These are phyloP conservation scores for Globisporangium cederbergense DNA, from an alignment of 352 stramenopile species.

Conservation along the genomic window DNA sequence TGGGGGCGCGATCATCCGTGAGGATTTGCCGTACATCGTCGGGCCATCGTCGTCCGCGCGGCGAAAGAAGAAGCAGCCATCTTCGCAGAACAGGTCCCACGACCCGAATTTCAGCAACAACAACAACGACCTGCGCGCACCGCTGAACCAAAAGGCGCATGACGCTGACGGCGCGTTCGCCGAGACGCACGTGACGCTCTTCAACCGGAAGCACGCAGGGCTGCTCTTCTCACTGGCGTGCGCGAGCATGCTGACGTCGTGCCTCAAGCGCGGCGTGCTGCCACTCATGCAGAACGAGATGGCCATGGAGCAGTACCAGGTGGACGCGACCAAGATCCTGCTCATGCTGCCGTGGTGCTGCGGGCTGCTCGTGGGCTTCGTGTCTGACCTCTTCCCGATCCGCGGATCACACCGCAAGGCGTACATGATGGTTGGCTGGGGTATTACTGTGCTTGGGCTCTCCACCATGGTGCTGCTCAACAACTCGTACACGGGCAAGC, in stretches of 20 bases:
- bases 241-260: conserved; percentile 37
- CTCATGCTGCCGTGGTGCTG: conserved; percentile 42
- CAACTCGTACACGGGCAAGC: conserved; percentile 21
- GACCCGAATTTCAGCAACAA: conserved; percentile 8
- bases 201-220: conserved; percentile 23
- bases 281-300: conserved; percentile 35
- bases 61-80: conserved; percentile 16
- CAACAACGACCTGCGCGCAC: conserved; percentile 29
- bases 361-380: conserved; percentile 15
- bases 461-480: conserved; percentile 37
- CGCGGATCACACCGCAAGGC: conserved; percentile 17
- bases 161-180: conserved; percentile 11
- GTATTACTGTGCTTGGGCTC: conserved; percentile 24
- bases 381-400: conserved; percentile 20
- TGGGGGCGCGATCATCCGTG: conserved; percentile 18
- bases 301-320: conserved; percentile 33
- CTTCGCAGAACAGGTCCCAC: background rate
- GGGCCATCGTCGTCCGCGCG: background rate
- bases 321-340: conserved; percentile 32
- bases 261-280: conserved; percentile 39
- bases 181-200: conserved; percentile 26
- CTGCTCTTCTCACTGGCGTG: conserved; percentile 36
- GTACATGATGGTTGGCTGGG: conserved; percentile 25
- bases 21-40: conserved; percentile 16
- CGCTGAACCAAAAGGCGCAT: conserved; percentile 22